These are phyloP conservation scores for Neofusicoccum ribis DNA, from an alignment of 2,329 filamentous ascomycete genomes.

Conservation along the genomic window DNA sequence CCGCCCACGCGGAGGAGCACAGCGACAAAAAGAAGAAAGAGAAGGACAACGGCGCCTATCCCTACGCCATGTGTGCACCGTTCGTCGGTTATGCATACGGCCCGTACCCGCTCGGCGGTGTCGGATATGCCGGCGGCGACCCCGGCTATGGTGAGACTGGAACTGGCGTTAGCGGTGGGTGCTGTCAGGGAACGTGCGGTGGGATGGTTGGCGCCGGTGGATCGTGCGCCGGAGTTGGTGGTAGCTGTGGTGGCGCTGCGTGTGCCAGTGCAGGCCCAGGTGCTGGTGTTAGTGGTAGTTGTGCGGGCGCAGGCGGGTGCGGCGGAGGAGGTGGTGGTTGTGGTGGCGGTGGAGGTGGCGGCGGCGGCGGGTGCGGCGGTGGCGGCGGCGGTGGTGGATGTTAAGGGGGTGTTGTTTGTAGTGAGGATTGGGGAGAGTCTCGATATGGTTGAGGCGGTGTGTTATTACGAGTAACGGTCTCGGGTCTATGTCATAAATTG, in stretches of 20 bases:
- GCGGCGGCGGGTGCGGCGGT: neutral
- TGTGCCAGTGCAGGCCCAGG: neutral
- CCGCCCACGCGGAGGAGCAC: neutral
- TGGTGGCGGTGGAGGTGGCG: neutral
- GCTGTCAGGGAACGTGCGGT: slow-evolving; percentile 52
- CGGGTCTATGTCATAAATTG: too few species aligned
- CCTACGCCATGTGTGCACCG: slow-evolving; percentile 36
- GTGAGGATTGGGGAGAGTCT: neutral
- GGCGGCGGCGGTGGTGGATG: slow-evolving; percentile 10
- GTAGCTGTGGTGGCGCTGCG: slow-evolving; percentile 8
- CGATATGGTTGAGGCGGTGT: too few species aligned
- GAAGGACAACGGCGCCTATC: neutral
- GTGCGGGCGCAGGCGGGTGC: neutral
- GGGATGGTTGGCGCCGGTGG: slow-evolving; percentile 25
- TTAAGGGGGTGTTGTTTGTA: neutral
- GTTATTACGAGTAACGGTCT: too few species aligned
- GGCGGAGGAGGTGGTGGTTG: slow-evolving; percentile 10
- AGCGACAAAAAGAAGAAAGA: slow-evolving; percentile 21
- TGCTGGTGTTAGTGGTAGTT: neutral
- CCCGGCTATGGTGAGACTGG: slow-evolving; percentile 37
- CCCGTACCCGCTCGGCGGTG: slow-evolving; percentile 40
- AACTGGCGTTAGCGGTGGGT: slow-evolving; percentile 47
- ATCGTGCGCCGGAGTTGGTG: neutral
- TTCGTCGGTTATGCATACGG: slow-evolving; percentile 48
- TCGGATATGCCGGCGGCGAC: slow-evolving; percentile 36